Conservation (phyloP, 139 green algal genomes). For the Diplosphaera chodatii region DNA sequence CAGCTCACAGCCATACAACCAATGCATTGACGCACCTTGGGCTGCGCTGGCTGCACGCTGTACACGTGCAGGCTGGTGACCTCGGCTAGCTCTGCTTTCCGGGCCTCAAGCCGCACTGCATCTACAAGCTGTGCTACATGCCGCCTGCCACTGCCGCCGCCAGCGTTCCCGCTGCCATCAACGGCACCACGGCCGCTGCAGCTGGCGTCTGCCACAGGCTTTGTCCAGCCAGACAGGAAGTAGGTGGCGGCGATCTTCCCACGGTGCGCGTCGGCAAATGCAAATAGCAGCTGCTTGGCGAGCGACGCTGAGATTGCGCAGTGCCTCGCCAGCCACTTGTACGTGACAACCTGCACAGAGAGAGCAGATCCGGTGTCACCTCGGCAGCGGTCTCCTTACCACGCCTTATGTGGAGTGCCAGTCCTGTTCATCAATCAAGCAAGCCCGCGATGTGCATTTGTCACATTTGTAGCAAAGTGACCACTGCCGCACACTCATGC, state of each 20-base stretch:
- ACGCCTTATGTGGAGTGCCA: too few species aligned
- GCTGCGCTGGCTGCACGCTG: conserved; percentile 36
- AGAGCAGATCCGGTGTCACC: too few species aligned
- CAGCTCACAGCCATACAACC: too few species aligned
- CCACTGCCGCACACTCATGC: too few species aligned
- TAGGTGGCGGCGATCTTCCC: conserved; percentile 41
- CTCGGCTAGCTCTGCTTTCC: conserved; percentile 3
- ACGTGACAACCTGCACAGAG: conserved; percentile 31
- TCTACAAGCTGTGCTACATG: conserved; percentile 27
- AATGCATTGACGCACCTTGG: too few species aligned
- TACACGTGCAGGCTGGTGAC: conserved; percentile 48
- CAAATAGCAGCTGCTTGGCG: conserved; percentile 38
- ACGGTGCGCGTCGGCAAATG: conserved; percentile 16
- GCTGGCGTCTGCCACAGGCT: not conserved
- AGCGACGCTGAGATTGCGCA: conserved; percentile 33
- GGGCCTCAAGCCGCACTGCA: conserved; percentile 7
- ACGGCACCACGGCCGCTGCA: not conserved
- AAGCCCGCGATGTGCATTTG: too few species aligned
- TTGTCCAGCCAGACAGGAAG: conserved; percentile 41
- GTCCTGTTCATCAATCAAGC: too few species aligned
- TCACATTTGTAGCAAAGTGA: too few species aligned
- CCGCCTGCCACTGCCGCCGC: conserved; percentile 18
- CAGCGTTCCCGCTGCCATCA: not conserved
- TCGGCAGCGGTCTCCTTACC: too few species aligned
- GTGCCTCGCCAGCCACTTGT: conserved; percentile 40